A percentile compares a stretch with the other conserved stretches of the same genome.
Evolutionary conservation across 2,329 filamentous ascomycete genomes (phyloP).

Genomic region (Penicillium sp.): DNA sequence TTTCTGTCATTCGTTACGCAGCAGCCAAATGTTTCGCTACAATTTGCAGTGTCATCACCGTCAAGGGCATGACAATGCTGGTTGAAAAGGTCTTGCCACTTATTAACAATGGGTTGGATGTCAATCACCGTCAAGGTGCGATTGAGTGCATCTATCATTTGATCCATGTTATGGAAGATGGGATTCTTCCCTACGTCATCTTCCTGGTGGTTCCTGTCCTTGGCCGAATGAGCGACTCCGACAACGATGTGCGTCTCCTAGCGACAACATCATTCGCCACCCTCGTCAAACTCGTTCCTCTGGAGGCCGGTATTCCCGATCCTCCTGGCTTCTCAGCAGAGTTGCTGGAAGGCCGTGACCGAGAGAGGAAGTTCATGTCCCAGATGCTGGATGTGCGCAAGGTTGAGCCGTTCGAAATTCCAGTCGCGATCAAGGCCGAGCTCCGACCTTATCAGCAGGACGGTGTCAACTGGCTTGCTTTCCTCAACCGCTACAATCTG

Average conservation of each 20-base stretch:
- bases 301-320: conserved; percentile 96
- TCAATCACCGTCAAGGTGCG: conserved; percentile 85
- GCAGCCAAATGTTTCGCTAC: conserved; percentile 97
- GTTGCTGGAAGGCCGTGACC: conserved; percentile 82
- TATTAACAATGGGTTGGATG: conserved; percentile 84
- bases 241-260: conserved; percentile 89
- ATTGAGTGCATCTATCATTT: conserved; percentile 96
- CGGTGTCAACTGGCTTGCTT: conserved; percentile 97
- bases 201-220: conserved; percentile 97
- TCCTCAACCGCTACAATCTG: conserved; percentile 95
- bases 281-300: conserved; percentile 90
- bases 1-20: conserved; percentile 93
- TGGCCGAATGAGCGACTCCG: conserved; percentile 96
- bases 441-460: conserved; percentile 97
- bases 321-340: conserved; percentile 88
- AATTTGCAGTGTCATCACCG: conserved; percentile 92
- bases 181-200: conserved; percentile 94
- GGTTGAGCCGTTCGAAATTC: conserved; percentile 88
- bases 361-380: conserved; percentile 92
- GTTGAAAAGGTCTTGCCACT: conserved; percentile 90
- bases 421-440: conserved; percentile 94
- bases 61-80: conserved; percentile 92
- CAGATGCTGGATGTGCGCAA: conserved; percentile 97
- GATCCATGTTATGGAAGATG: conserved; percentile 97
- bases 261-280: conserved; percentile 97